Conservation (phyloP, 1,139 yeast genomes). For the Yueomyces sp. region DNA sequence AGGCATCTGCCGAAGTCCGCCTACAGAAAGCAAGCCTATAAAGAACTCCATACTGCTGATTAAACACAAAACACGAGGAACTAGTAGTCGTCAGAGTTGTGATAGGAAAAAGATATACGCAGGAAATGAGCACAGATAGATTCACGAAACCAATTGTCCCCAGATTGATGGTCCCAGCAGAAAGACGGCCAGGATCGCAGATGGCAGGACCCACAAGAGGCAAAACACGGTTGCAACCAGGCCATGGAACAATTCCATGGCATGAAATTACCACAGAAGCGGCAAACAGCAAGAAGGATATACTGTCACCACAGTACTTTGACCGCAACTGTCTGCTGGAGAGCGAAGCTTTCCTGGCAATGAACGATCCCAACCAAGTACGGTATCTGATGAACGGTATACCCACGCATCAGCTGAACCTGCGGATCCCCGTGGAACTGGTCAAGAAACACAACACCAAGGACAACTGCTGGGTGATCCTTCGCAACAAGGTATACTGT, state of each 20-base stretch:
- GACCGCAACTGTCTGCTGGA: neutral
- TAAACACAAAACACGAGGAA: too few species aligned
- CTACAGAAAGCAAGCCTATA: too few species aligned
- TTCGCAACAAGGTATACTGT: neutral
- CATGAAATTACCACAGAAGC: slow-evolving; percentile 8
- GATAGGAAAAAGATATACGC: too few species aligned
- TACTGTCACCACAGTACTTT: neutral
- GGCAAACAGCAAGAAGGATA: neutral
- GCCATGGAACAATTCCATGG: slow-evolving; percentile 25
- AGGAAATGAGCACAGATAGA: too few species aligned
- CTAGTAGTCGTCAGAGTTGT: too few species aligned
- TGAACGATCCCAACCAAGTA: neutral
- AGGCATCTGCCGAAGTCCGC: too few species aligned
- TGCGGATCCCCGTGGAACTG: neutral
- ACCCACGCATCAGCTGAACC: neutral
- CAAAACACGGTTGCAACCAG: slow-evolving; percentile 21
- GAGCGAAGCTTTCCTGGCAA: neutral
- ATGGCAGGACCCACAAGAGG: neutral
- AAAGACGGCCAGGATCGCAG: too few species aligned
- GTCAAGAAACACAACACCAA: neutral
- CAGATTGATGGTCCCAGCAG: too few species aligned
- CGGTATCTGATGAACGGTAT: neutral
- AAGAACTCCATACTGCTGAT: too few species aligned
- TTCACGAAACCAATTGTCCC: too few species aligned
- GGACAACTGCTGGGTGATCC: neutral